Base-by-base conservation (phyloP, 148 eudicot genomes). In the Vaccinium macrocarpon region DNA sequence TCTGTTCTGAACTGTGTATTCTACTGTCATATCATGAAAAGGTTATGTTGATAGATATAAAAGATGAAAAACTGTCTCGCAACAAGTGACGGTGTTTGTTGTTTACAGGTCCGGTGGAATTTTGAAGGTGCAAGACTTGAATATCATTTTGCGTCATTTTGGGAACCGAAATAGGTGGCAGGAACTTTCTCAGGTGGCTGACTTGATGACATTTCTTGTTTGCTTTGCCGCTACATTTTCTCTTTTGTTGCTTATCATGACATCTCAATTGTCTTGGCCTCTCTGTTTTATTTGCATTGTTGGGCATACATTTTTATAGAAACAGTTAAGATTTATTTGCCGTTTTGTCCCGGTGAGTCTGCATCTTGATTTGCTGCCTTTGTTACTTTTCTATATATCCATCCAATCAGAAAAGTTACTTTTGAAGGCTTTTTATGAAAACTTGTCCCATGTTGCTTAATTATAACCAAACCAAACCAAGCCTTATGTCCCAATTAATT, bases 111-210 rank as follows among this genome's bases (percentile, higher is more conserved):
- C 82, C 50, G 94, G 93, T 87, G 87, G 76, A 59, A 78, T 81
- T 23, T 84, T 95, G 92, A 93, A 84, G 88, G 93, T 88, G 77
- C 90, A 91, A 68, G 98, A 95, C 79, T 85, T 93, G 78, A 95
- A 95, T 89, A 83, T 90, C 77, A 79, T 93, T 82, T 82, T 95
- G 87, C 98, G 94, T 64, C 86, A 91, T 86, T 92, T 90, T 82
- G 98, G 95, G 79, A 90, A 86, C 74, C 87, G 84, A 81, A 87
- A 86, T 73, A 88, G 91, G 85, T 84, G 91, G 91, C 86, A 89
- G 85, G 91, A 91, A 86, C 93, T 95, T 86, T 90, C 87, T 86
- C 91, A 95, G 98, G 98, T 94, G 83, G 84, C 6, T 16, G 8
- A 16, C 57, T 52, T 82, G 32, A 9, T 70, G 55, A 55, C 56